Evolutionary conservation across 257 asterid species (phyloP).

Genomic region (Thymus mandschuricus): DNA sequence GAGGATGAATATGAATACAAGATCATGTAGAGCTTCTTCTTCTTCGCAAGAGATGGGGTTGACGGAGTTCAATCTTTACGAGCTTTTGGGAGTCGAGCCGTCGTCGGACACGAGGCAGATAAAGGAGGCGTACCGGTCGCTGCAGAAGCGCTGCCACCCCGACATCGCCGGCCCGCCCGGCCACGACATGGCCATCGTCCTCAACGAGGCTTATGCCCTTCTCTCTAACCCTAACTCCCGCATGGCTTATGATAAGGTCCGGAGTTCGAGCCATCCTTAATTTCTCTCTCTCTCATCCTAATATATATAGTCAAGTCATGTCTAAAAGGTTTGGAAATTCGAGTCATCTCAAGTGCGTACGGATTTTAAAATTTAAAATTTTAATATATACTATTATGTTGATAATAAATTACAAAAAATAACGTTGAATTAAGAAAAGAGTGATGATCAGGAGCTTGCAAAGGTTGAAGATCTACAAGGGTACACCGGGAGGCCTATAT

Average conservation of each 20-base stretch:
- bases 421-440: too few species aligned
- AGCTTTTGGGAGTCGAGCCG: constrained; percentile 79
- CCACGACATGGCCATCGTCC: constrained; percentile 91
- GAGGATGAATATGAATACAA: constrained; percentile 19
- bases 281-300: background rate
- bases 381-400: too few species aligned
- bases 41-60: constrained; percentile 43
- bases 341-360: too few species aligned
- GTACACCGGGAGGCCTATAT: constrained; percentile 82
- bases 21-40: constrained; percentile 49
- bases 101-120: constrained; percentile 60
- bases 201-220: constrained; percentile 86
- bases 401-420: too few species aligned
- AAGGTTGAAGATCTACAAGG: constrained; percentile 82
- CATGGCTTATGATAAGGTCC: constrained; percentile 78
- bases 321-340: too few species aligned
- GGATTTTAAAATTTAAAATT: too few species aligned
- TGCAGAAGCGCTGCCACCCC: constrained; percentile 95
- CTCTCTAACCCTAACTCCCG: constrained; percentile 77
- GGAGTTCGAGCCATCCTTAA: too few species aligned
- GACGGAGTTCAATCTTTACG: constrained; percentile 79
- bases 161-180: constrained; percentile 88
- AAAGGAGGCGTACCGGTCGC: constrained; percentile 72
- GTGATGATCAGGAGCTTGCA: constrained; percentile 60
- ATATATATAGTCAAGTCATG: too few species aligned